Conservation (phyloP, 1,139 yeast species). For the Scheffersomyces segobiensis region DNA sequence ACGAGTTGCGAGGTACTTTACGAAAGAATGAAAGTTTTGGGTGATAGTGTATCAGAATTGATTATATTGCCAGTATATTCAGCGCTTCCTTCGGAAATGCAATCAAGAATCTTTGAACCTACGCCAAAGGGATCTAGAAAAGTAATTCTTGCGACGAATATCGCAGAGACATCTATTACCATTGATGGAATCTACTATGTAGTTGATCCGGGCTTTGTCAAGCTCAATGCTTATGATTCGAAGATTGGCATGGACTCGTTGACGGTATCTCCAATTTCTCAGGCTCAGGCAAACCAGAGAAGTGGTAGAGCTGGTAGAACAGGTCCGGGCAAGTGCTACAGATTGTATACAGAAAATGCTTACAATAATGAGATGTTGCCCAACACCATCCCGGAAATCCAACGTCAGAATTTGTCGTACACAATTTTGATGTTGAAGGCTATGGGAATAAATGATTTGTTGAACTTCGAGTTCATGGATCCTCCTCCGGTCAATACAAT, state of each 20-base stretch:
- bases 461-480: conserved; percentile 90
- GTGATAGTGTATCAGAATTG: conserved; percentile 63
- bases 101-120: conserved; percentile 69
- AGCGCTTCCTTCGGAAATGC: conserved; percentile 74
- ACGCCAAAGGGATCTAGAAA: conserved; percentile 71
- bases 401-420: conserved; percentile 81
- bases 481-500: conserved; percentile 82
- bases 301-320: conserved; percentile 88
- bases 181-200: conserved; percentile 79
- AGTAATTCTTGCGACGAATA: conserved; percentile 76
- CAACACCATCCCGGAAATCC: conserved; percentile 88
- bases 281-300: conserved; percentile 82
- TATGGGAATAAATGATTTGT: conserved; percentile 85
- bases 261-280: conserved; percentile 72
- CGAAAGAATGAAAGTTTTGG: conserved; percentile 67
- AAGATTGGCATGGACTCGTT: conserved; percentile 77
- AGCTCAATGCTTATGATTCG: conserved; percentile 74
- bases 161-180: conserved; percentile 66
- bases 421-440: conserved; percentile 90
- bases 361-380: conserved; percentile 77
- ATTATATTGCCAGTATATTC: conserved; percentile 87
- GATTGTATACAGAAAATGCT: conserved; percentile 72
- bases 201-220: conserved; percentile 80
- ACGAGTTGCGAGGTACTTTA: conserved; percentile 76
- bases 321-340: conserved; percentile 79